Percentiles rank a stretch among this genome's conserved stretches.
These are phyloP conservation scores for Candida quercuum DNA, from an alignment of 805 yeast genomes.

Conservation along the genomic window DNA sequence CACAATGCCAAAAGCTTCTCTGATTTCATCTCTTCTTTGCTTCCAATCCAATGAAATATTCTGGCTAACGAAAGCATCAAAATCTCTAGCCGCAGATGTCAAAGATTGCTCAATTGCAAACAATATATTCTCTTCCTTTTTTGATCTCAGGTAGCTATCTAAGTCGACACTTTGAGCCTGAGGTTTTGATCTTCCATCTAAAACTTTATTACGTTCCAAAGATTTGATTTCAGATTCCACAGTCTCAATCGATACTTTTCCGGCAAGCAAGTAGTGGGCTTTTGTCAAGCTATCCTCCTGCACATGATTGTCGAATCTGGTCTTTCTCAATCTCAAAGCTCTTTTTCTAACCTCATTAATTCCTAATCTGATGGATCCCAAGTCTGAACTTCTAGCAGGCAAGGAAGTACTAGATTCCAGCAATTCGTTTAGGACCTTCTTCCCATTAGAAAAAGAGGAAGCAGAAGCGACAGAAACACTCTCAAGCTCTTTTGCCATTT, in stretches of 20 bases:
- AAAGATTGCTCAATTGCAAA: slow-evolving; percentile 80
- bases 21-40: slow-evolving; percentile 65
- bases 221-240: slow-evolving; percentile 53
- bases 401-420: slow-evolving; percentile 72
- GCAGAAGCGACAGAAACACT: not conserved
- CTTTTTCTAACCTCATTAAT: slow-evolving; percentile 71
- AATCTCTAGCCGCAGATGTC: slow-evolving; percentile 70
- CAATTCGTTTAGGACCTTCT: slow-evolving; percentile 54
- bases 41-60: slow-evolving; percentile 83
- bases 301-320: slow-evolving; percentile 30
- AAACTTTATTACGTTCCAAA: slow-evolving; percentile 27
- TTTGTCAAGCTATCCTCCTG: slow-evolving; percentile 44
- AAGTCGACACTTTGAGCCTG: slow-evolving; percentile 35
- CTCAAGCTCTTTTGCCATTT: not conserved
- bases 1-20: slow-evolving; percentile 63
- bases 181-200: slow-evolving; percentile 24
- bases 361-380: slow-evolving; percentile 79
- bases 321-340: slow-evolving; percentile 51
- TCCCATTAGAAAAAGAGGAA: slow-evolving; percentile 12
- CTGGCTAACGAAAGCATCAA: slow-evolving; percentile 69
- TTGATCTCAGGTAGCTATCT: slow-evolving; percentile 57
- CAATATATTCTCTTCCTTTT: slow-evolving; percentile 78
- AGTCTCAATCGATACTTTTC: slow-evolving; percentile 84
- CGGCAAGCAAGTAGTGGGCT: slow-evolving; percentile 85
- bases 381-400: slow-evolving; percentile 58